Evolutionary conservation across 306 rosid species (phyloP), one percentile per base, ranked within the genome.

Genomic region (Ceratonia siliqua): DNA sequence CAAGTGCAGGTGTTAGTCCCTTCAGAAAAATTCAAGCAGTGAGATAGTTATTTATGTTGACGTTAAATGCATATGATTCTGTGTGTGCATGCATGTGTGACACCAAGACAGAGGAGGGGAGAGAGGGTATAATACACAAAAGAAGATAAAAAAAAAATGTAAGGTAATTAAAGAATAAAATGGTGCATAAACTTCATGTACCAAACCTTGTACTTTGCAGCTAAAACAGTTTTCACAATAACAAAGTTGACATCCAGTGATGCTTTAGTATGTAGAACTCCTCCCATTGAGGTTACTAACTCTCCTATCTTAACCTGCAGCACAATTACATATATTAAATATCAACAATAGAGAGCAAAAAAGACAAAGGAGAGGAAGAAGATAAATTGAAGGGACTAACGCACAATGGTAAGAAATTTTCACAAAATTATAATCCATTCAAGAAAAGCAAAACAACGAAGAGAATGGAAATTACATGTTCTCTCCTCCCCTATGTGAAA

Each of bases 251-350:
- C 82, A 83, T 90, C 97, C 72, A 70, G 73, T 43, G 88, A 90
- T 71, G 90, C 73, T 83, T 83, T 91, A 30, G 75, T 27, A 25
- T 82, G 90, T 27, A 94, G 81, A 75, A 86, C 80, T 85, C 97
- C 98, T 22, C 97, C 98, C 98, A 94, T 94, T 78, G 91, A 85
- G 72, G 84, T 84, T 49, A 94, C 96, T 55, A 91, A 79, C 77
- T 84, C 84, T 74, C 79, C 86, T 81, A 94, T 84, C 83, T 88
- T 89, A 75, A 62, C 80, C 97, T 94, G 97, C 77, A 76, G 27
- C 39, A 48, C 9, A 50, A 21, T 38, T 45, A 72, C 27, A 79
- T 24, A 50, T 42, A 67, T 28, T 69, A 54, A 72, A 42, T 35
- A 62, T 33, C 2, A 17, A 4, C 68, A 74, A 30, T 52, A 64